Evolutionary conservation across 2,329 filamentous ascomycete genomes (phyloP), one percentile per base, ranked within the genome.

Genomic region (Raffaelea deltoideospora): DNA sequence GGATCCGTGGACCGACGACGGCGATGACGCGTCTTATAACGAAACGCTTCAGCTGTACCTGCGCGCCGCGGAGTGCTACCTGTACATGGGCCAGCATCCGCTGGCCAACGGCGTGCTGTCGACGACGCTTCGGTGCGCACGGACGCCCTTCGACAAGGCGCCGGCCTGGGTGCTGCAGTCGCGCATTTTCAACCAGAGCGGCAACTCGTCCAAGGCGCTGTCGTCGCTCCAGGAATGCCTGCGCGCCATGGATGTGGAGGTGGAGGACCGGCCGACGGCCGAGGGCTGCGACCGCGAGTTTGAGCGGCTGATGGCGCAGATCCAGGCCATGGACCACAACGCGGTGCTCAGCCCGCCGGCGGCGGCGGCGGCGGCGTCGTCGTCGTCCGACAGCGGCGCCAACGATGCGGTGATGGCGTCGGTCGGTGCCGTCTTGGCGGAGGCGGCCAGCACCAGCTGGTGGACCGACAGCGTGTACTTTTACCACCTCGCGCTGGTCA

Each of bases 131-230:
- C 54, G 60, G 23, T 70, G 81, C 47, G 83, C 81, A 0, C 76
- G 69, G 45, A 76, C 76, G 15, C 60, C 82, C 0, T 69, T 82
- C 6, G 86, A 93, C 54, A 90, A 84, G 58, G 82, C 83, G 2
- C 78, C 82, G 9, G 83, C 84, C 0, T 92, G 79, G 60, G 79
- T 94, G 29, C 62, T 95, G 26, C 77, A 85, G 51, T 86, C 83
- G 6, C 74, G 85, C 34, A 79, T 94, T 32, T 74, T 77, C 48
- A 74, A 80, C 2, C 76, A 87, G 49, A 68, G 69, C 37, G 85
- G 86, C 1, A 74, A 93, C 44, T 73, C 76, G 21, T 58, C 65
- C 18, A 69, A 69, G 5, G 82, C 86, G 0, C 74, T 93, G 46
- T 58, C 67, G 23, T 72, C 73, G 1, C 61, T 95, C 19, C 78